Percentiles rank a stretch among this genome's conserved stretches.
phyloP scores from a whole-genome alignment of 768 basidiomycete species.

The Phylloporus sp. region DNA sequence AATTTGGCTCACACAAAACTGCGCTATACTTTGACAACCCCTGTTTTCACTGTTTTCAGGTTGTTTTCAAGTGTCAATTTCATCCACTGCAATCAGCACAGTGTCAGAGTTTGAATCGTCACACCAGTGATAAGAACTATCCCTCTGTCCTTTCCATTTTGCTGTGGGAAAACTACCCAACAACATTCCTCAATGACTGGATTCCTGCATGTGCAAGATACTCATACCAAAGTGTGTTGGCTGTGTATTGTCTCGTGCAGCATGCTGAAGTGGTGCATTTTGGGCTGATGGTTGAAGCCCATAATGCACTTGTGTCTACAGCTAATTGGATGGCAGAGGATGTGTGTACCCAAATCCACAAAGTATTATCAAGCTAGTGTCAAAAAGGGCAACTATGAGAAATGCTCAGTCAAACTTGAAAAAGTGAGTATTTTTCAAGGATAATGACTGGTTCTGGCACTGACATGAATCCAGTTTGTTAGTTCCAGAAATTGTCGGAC shows the following conservation, averaged over 20 bases:
- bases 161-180: constrained; percentile 59
- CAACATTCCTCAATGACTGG: constrained; percentile 67
- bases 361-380: constrained; percentile 61
- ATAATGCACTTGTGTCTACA: constrained; percentile 48
- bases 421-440: constrained; percentile 48
- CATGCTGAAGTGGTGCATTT: neutral
- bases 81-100: no score
- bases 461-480: neutral
- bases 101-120: neutral
- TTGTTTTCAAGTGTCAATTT: neutral
- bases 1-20: neutral
- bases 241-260: neutral
- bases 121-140: neutral
- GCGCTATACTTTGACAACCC: neutral
- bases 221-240: constrained; percentile 74
- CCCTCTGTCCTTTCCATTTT: neutral
- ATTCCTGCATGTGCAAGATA: constrained; percentile 69
- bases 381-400: constrained; percentile 66
- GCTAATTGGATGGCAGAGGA: constrained; percentile 71
- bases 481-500: constrained; percentile 78
- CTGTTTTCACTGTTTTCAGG: neutral
- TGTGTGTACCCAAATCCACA: constrained; percentile 69
- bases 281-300: constrained; percentile 76
- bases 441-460: neutral
- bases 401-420: constrained; percentile 62